Base-by-base conservation (phyloP, 2,329 filamentous ascomycete genomes). In the Chaetomiaceae sp. region DNA sequence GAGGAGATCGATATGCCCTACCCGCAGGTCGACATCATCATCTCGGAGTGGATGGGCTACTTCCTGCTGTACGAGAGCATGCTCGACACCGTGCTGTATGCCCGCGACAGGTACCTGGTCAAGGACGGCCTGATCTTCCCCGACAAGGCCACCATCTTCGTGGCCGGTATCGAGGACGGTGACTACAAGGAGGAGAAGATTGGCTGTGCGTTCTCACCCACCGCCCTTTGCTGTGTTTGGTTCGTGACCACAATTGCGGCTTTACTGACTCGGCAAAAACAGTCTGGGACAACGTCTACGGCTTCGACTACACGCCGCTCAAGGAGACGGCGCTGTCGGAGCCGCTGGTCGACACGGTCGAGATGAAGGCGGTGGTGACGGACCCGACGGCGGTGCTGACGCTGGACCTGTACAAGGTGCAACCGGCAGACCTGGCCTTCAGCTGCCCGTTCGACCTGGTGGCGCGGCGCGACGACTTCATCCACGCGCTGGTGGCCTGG, bases 181-280 rank as follows among this genome's bases (percentile, higher is more conserved):
- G 93, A 98, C 53, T 98, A 98, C 80, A 97, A 97, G 78, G 91
- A 97, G 55, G 93, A 98, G 75, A 98, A 98, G 79, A 98, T 98
- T 63, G 91, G 90, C 69, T 98, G 91, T 97, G 69, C 74, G 88
- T 70, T 22, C 26, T 2, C 12, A 22, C n/a, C 5, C 22, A 24
- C 22, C 34, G 6, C 26, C 8, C 29, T 8, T 22, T 17, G 5
- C 20, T 18, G 17, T 19, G n/a, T 30, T 11, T 10, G 29, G 12
- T 6, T 14, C 29, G 29, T 4, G 33, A 9, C 20, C n/a, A 29
- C 53, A 39, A 56, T 65, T 51, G n/a, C 29, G n/a, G n/a, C n/a
- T n/a, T n/a, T n/a, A n/a, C n/a, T n/a, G n/a, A 69, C 49, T 42
- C n/a, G 24, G 7, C 22, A 24, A 9, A 5, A 24, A n/a, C 38